phyloP scores from a whole-genome alignment of 495 filamentous ascomycete species.

The Xylaria longipes region DNA sequence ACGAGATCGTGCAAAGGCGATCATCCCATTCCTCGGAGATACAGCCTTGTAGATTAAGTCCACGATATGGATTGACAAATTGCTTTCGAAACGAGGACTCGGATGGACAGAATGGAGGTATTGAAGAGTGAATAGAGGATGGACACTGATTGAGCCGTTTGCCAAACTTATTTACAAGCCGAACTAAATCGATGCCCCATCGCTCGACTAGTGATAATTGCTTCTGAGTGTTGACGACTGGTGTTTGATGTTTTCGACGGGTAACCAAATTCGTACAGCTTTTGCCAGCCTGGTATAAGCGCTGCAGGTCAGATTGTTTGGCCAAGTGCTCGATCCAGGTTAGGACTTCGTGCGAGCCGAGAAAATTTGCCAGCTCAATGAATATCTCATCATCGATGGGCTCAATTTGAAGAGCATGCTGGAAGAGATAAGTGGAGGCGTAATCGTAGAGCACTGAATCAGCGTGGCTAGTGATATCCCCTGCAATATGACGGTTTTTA shows the following conservation, averaged over 20 bases:
- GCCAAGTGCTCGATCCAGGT: conserved; percentile 27
- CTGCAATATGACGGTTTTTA: background rate
- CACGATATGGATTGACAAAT: conserved; percentile 28
- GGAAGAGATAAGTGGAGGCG: conserved; percentile 28
- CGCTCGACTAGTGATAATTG: background rate
- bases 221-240: background rate
- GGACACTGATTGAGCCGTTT: conserved; percentile 28
- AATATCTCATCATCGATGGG: conserved; percentile 19
- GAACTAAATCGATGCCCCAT: conserved; percentile 27
- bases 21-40: conserved; percentile 36
- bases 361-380: conserved; percentile 19
- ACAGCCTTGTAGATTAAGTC: conserved; percentile 34
- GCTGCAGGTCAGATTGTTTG: conserved; percentile 18
- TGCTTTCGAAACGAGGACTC: conserved; percentile 32
- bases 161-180: conserved; percentile 24
- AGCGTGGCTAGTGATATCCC: background rate
- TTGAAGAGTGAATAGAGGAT: conserved; percentile 36
- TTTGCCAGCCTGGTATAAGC: conserved; percentile 27
- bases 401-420: conserved; percentile 19
- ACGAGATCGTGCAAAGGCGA: conserved; percentile 36
- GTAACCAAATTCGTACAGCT: conserved; percentile 9
- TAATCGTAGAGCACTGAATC: conserved; percentile 20
- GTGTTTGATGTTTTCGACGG: conserved; percentile 12
- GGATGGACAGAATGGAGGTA: conserved; percentile 40
- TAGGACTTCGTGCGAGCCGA: conserved; percentile 18